Evolutionary conservation across 2,329 filamentous ascomycete genomes (phyloP).

Genomic region (Pezicula rhizophila): DNA sequence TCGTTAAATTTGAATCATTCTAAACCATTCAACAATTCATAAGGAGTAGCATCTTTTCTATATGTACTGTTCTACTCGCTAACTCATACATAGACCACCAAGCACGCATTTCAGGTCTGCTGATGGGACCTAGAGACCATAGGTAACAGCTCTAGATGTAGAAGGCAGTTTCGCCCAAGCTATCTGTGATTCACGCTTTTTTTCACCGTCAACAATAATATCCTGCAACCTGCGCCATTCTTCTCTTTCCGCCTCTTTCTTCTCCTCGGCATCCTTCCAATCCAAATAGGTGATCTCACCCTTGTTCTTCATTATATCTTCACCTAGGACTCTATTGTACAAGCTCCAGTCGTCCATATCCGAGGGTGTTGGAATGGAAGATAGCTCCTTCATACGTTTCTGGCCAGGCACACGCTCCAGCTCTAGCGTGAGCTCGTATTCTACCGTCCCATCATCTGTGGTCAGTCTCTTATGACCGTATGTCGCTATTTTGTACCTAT

Average conservation of each 20-base stretch:
- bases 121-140: no score
- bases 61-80: no score
- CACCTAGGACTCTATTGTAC: constrained; percentile 39
- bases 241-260: constrained; percentile 1
- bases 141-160: no score
- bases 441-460: constrained; percentile 28
- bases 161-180: not conserved
- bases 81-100: no score
- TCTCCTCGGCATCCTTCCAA: constrained; percentile 5
- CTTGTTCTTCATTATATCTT: constrained; percentile 29
- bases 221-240: not conserved
- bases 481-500: constrained; percentile 41
- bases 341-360: constrained; percentile 49
- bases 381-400: constrained; percentile 34
- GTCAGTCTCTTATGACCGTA: constrained; percentile 35
- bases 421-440: constrained; percentile 38
- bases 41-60: no score
- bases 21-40: no score
- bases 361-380: constrained; percentile 42
- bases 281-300: constrained; percentile 30
- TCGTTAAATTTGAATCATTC: no score
- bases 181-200: not conserved
- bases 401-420: constrained; percentile 39
- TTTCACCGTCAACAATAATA: not conserved
- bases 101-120: no score